Evolutionary conservation across 371 early-diverging fungal genomes (phyloP).

Genomic region (Mortierella sp.): DNA sequence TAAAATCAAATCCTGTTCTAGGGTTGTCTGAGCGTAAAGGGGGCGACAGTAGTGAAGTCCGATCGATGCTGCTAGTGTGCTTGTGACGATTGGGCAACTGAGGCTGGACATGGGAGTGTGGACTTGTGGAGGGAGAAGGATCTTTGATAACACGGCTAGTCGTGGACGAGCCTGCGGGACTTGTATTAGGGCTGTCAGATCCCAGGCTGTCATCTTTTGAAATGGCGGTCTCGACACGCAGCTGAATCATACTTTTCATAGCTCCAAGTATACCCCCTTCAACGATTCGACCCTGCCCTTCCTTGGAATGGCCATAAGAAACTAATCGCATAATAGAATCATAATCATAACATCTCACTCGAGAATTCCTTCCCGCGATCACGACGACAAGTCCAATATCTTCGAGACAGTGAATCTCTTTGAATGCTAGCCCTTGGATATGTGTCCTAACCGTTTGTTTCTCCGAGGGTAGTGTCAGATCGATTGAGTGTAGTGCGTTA

Average conservation of each 20-base stretch:
- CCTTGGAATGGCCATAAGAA: constrained; percentile 45
- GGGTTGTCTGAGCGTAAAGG: constrained; percentile 31
- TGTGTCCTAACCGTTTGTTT: constrained; percentile 38
- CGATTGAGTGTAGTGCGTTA: constrained; percentile 51
- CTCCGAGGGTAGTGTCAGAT: constrained; percentile 40
- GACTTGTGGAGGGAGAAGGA: constrained; percentile 15
- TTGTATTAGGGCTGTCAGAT: not conserved
- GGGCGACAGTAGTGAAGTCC: constrained; percentile 36
- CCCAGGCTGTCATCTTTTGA: constrained; percentile 8
- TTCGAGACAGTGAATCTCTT: constrained; percentile 54
- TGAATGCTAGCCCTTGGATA: constrained; percentile 47
- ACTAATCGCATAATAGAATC: constrained; percentile 44
- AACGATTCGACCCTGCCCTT: constrained; percentile 42
- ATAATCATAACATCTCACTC: constrained; percentile 53
- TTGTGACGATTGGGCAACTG: constrained; percentile 15
- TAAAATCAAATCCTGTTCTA: not conserved
- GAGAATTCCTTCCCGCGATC: constrained; percentile 47
- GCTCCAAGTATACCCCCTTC: constrained; percentile 39
- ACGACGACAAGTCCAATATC: constrained; percentile 49
- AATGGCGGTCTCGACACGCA: constrained; percentile 46
- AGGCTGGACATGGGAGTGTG: not conserved
- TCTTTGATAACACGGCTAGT: constrained; percentile 21
- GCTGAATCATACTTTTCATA: constrained; percentile 53
- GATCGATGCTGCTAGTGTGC: constrained; percentile 28
- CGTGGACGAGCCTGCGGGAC: constrained; percentile 2